Evolutionary conservation across 305 asterid species (phyloP).

Genomic region (Salvia sclarea): DNA sequence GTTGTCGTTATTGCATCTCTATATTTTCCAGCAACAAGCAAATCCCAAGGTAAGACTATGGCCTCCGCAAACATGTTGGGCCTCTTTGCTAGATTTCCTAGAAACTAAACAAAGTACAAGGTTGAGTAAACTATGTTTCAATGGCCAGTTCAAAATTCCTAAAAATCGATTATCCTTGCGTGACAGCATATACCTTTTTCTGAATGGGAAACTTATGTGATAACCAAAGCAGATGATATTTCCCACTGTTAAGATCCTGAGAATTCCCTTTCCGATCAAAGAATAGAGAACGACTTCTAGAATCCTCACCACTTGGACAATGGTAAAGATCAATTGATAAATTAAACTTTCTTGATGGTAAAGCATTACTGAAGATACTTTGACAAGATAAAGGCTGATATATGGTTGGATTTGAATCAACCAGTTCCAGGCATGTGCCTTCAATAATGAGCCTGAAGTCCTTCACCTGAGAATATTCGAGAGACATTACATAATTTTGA

Average conservation of each 20-base stretch:
- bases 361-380: conserved; percentile 57
- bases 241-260: conserved; percentile 59
- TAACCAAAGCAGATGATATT: conserved; percentile 66
- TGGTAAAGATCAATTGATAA: conserved; percentile 50
- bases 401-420: conserved; percentile 40
- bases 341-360: conserved; percentile 39
- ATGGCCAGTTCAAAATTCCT: conserved; percentile 21
- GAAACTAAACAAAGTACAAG: conserved; percentile 44
- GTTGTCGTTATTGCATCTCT: conserved; percentile 34
- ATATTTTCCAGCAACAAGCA: conserved; percentile 54
- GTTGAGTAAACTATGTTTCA: conserved; percentile 21
- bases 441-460: conserved; percentile 58
- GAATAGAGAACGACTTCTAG: conserved; percentile 42
- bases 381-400: conserved; percentile 62
- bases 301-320: conserved; percentile 42
- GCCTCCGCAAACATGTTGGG: conserved; percentile 73
- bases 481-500: conserved; percentile 11
- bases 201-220: conserved; percentile 78
- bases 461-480: conserved; percentile 52
- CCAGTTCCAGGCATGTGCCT: conserved; percentile 53
- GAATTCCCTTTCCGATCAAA: conserved; percentile 39
- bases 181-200: conserved; percentile 49
- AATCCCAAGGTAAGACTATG: conserved; percentile 76
- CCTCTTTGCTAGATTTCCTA: conserved; percentile 53
- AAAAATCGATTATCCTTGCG: conserved; percentile 14